These are phyloP conservation scores for Xylaria sp. DNA, from an alignment of 2,329 filamentous ascomycete species.

Conservation along the genomic window DNA sequence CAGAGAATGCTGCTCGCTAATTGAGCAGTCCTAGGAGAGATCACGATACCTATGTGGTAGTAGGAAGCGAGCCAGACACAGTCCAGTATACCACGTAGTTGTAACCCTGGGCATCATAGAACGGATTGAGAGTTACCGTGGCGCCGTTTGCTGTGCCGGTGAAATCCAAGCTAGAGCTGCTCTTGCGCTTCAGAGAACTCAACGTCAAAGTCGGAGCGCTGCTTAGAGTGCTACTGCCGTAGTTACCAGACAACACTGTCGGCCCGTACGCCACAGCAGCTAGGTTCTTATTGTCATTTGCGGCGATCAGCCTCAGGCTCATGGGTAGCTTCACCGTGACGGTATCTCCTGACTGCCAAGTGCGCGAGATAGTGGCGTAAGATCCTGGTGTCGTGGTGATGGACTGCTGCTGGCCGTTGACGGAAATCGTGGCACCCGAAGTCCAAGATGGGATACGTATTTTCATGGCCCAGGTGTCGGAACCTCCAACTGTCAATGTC, in stretches of 20 bases:
- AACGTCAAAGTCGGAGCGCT: conserved; percentile 49
- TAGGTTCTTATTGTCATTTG: conserved; percentile 58
- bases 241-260: conserved; percentile 57
- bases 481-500: conserved; percentile 52
- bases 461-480: conserved; percentile 47
- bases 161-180: conserved; percentile 47
- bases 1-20: neutral
- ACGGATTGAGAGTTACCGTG: conserved; percentile 51
- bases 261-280: conserved; percentile 61
- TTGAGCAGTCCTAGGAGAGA: neutral
- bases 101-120: conserved; percentile 55
- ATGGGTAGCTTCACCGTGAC: conserved; percentile 59
- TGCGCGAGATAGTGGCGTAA: conserved; percentile 54
- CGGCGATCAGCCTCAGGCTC: conserved; percentile 54
- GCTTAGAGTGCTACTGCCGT: conserved; percentile 49
- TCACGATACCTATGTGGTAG: conserved; percentile 11
- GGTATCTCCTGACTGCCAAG: conserved; percentile 56
- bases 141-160: conserved; percentile 48
- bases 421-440: conserved; percentile 50
- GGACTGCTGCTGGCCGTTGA: conserved; percentile 54
- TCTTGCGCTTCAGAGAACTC: conserved; percentile 44
- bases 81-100: conserved; percentile 59
- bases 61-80: conserved; percentile 36
- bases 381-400: conserved; percentile 50
- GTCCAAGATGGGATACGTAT: conserved; percentile 62